Conservation (phyloP, 441 rosid genomes). For the Erodium moschatum region DNA sequence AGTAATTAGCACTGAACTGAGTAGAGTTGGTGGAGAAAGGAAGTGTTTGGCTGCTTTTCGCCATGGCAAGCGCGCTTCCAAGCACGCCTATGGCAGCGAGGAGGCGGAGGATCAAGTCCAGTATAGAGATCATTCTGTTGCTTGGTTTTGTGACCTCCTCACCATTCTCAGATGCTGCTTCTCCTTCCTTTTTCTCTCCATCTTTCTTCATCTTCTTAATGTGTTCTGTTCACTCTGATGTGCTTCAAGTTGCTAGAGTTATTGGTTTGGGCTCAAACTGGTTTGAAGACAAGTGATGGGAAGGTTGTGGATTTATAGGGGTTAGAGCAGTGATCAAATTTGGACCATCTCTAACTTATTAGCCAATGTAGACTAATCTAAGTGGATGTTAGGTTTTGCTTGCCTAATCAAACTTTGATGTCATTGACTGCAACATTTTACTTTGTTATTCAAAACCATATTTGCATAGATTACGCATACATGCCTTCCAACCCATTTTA, state of each 20-base stretch:
- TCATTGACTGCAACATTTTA: slow-evolving; percentile 1
- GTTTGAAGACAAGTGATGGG: neutral
- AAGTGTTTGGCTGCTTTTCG: slow-evolving; percentile 47
- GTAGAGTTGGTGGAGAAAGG: slow-evolving; percentile 39
- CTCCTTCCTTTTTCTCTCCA: neutral
- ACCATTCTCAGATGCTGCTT: slow-evolving; percentile 13
- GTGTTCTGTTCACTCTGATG: too few species aligned
- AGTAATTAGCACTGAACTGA: slow-evolving; percentile 39
- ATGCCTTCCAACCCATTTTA: too few species aligned
- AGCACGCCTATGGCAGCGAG: slow-evolving; percentile 41
- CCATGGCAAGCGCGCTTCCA: slow-evolving; percentile 67
- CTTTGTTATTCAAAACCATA: neutral
- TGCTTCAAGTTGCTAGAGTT: neutral
- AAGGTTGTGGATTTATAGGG: slow-evolving; percentile 15
- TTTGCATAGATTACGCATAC: too few species aligned
- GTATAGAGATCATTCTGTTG: slow-evolving; percentile 31
- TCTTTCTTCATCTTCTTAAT: slow-evolving; percentile 27
- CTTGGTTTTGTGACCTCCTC: slow-evolving; percentile 24
- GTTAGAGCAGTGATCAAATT: slow-evolving; percentile 5
- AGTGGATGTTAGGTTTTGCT: slow-evolving; percentile 7
- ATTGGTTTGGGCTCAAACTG: slow-evolving; percentile 1
- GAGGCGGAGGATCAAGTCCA: slow-evolving; percentile 42
- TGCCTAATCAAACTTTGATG: neutral
- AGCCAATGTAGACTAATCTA: neutral
- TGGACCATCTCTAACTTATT: neutral